Evolutionary conservation across 768 basidiomycete genomes (phyloP).

Genomic region (Saitozyma sp.): DNA sequence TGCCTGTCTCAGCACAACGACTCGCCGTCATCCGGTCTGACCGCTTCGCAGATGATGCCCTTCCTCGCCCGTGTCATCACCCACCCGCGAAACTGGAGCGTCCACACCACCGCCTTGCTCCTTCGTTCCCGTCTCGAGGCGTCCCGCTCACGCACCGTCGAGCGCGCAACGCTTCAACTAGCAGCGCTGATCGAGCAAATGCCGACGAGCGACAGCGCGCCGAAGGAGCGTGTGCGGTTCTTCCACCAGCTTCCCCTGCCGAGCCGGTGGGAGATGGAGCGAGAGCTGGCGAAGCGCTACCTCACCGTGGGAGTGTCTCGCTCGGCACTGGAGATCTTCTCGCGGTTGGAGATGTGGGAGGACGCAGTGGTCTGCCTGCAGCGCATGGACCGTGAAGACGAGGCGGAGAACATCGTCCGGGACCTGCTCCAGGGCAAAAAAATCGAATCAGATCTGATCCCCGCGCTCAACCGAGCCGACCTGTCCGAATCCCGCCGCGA

Average conservation of each 20-base stretch:
- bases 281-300: slow-evolving; percentile 81
- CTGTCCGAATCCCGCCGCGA: slow-evolving; percentile 42
- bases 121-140: slow-evolving; percentile 90
- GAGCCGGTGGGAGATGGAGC: slow-evolving; percentile 89
- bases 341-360: slow-evolving; percentile 97
- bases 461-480: slow-evolving; percentile 62
- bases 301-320: slow-evolving; percentile 80
- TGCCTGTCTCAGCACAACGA: slow-evolving; percentile 78
- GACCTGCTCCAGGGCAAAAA: slow-evolving; percentile 82
- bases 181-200: slow-evolving; percentile 96
- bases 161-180: slow-evolving; percentile 86
- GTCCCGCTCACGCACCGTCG: slow-evolving; percentile 83
- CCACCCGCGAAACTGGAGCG: slow-evolving; percentile 88
- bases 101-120: slow-evolving; percentile 94
- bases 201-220: slow-evolving; percentile 76
- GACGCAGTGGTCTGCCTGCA: slow-evolving; percentile 88
- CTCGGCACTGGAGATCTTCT: slow-evolving; percentile 90
- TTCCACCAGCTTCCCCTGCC: slow-evolving; percentile 81
- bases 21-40: slow-evolving; percentile 84
- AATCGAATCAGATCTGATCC: slow-evolving; percentile 74
- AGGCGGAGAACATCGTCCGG: slow-evolving; percentile 74
- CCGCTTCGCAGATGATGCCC: slow-evolving; percentile 85
- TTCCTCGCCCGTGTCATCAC: slow-evolving; percentile 86
- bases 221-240: slow-evolving; percentile 73
- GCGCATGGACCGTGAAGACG: slow-evolving; percentile 73